A percentile compares a stretch with the other conserved stretches of the same genome.
phyloP scores from a whole-genome alignment of 352 stramenopile genomes.

The Aphanomyces stellatus region DNA sequence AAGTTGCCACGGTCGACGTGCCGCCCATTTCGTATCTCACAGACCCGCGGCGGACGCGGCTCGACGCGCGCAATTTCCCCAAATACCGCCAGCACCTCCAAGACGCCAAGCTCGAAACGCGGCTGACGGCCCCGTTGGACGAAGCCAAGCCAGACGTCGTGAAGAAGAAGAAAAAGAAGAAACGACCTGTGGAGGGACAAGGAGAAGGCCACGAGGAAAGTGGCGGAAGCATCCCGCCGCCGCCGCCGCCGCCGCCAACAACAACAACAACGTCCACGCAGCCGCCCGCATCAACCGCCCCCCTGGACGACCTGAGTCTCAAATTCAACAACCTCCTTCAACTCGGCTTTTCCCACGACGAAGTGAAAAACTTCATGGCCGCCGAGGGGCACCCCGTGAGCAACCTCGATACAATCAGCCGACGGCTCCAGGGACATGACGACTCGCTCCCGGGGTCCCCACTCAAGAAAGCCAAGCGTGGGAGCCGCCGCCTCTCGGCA shows the following conservation, averaged over 20 bases:
- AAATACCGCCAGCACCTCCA: slow-evolving; percentile 18
- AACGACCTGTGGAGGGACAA: neutral
- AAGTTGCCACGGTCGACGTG: neutral
- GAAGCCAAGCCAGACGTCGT: slow-evolving; percentile 6
- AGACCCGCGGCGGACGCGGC: slow-evolving; percentile 12
- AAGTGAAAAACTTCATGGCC: slow-evolving; percentile 18
- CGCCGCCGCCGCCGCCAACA: neutral
- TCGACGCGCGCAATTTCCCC: slow-evolving; percentile 19
- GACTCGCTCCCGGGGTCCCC: neutral
- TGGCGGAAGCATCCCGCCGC: neutral
- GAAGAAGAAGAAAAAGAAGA: slow-evolving; percentile 11
- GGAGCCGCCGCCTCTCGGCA: neutral
- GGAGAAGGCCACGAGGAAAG: neutral
- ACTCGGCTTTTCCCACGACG: slow-evolving; percentile 13
- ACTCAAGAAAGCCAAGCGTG: neutral
- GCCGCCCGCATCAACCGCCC: neutral
- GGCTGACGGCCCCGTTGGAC: slow-evolving; percentile 13
- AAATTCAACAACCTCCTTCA: slow-evolving; percentile 17
- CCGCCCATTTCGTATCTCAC: slow-evolving; percentile 20
- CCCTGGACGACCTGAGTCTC: neutral
- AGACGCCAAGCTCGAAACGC: slow-evolving; percentile 16
- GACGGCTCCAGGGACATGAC: neutral
- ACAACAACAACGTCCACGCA: neutral
- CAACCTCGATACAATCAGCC: slow-evolving; percentile 1
- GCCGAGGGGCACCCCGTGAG: neutral